Base-by-base conservation (phyloP, 805 yeast species). In the Debaryomyces prosopidis region DNA sequence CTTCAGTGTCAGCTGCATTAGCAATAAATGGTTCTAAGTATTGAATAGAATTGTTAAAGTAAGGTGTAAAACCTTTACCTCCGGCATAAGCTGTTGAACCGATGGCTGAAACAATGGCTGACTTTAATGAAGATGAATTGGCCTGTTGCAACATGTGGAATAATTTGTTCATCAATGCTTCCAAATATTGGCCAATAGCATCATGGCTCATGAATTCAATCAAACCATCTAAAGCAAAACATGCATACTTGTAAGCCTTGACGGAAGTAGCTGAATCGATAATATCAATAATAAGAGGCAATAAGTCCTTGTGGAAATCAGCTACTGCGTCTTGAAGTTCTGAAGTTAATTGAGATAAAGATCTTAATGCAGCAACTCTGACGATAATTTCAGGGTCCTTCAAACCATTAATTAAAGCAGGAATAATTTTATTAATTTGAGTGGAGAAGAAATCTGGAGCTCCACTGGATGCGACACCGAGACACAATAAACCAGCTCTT, bases 71-170 rank as follows among this genome's bases (percentile, higher is more conserved):
- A 33, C 87, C 79, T 57, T 84, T 84, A 68, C 97, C 97, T 36
- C 96, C 82, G 46, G 98, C 96, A 62, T 85, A 90, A 23, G 99
- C 98, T 48, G 96, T 89, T 33, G 98, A 91, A 45, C 98, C 98
- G 64, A 94, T 88, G 33, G 97, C 97, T 43, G 96, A 87, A 48
- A 94, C 97, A 60, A 87, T 84, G 48, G 89, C 88, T 40, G 87
- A 72, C 65, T 83, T 85, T 61, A 87, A 75, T 12, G 95, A 80
- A 17, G 91, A 85, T 31, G 85, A 77, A 55, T 82, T 77, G 40
- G 95, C 88, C 51, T 79, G 75, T 57, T 82, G 85, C 58, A 92
- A 79, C 87, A 94, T 86, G 47, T 79, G 81, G 75, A 91, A 82
- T 55, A 94, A 78, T 60, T 91, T 87, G 69, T 87, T 87, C 87